These are phyloP conservation scores for Alloteropsis semialata DNA, from an alignment of 176 grass and related monocot species.

Conservation along the genomic window DNA sequence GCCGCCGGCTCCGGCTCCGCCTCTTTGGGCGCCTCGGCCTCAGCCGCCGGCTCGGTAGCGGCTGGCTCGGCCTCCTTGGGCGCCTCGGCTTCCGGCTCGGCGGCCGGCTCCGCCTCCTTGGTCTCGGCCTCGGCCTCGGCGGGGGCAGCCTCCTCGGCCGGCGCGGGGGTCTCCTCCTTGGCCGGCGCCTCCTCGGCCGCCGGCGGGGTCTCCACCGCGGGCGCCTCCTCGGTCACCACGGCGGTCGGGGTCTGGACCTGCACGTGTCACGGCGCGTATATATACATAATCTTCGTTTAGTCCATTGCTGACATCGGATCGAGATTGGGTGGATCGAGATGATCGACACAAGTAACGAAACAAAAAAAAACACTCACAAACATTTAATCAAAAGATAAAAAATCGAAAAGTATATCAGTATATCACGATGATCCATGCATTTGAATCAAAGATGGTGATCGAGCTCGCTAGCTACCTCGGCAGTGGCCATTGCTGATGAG, in stretches of 20 bases:
- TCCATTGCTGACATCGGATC: not conserved
- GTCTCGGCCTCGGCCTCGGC: not conserved
- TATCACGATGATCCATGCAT: not conserved
- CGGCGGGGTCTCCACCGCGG: conserved; percentile 11
- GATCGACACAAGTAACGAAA: not conserved
- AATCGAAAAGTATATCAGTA: not conserved
- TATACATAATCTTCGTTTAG: not conserved
- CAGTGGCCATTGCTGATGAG: conserved; percentile 61
- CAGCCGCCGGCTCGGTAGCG: not conserved
- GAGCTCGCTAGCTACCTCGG: conserved; percentile 43
- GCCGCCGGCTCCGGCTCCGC: not conserved
- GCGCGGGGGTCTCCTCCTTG: conserved; percentile 34
- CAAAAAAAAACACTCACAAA: not conserved
- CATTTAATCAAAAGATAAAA: not conserved
- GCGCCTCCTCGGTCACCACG: conserved; percentile 37
- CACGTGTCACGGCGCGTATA: conserved; percentile 1
- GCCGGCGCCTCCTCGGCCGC: conserved; percentile 34
- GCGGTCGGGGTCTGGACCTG: conserved; percentile 63
- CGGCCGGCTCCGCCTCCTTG: conserved; percentile 2
- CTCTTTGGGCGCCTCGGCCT: conserved; percentile 19
- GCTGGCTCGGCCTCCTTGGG: not conserved
- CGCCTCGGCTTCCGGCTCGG: not conserved
- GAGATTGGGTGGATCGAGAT: not conserved
- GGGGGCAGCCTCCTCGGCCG: conserved; percentile 18
- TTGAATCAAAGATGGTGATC: not conserved